Evolutionary conservation across 495 filamentous ascomycete genomes (phyloP).

Genomic region (Cudoniella acicularis): DNA sequence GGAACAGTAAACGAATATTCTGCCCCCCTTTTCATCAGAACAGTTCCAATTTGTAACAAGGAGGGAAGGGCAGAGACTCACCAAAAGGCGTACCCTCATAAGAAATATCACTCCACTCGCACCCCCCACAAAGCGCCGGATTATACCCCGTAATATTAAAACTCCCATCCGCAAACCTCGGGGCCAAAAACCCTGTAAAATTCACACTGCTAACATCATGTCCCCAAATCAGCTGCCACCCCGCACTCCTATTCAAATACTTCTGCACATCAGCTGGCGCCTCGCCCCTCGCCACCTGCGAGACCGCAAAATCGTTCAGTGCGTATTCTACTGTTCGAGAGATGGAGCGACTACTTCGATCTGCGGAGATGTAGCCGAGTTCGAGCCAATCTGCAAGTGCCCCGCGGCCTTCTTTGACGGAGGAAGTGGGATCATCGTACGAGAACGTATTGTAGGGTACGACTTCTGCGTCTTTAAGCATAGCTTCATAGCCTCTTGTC

Average conservation of each 20-base stretch:
- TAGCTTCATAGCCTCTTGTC: slow-evolving; percentile 64
- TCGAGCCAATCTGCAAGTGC: slow-evolving; percentile 64
- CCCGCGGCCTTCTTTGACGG: slow-evolving; percentile 58
- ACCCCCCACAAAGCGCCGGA: slow-evolving; percentile 52
- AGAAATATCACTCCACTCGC: slow-evolving; percentile 56
- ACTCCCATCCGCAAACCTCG: slow-evolving; percentile 58
- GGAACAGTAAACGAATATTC: slow-evolving; percentile 63
- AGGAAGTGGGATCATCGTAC: slow-evolving; percentile 47
- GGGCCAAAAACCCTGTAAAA: slow-evolving; percentile 66
- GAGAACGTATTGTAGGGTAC: slow-evolving; percentile 47
- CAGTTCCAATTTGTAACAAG: neutral
- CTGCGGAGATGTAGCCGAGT: slow-evolving; percentile 53
- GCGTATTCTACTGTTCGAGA: slow-evolving; percentile 72
- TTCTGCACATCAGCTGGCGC: slow-evolving; percentile 51
- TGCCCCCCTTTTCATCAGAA: neutral
- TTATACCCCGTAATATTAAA: slow-evolving; percentile 41
- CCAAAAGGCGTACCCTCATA: slow-evolving; percentile 67
- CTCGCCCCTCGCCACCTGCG: slow-evolving; percentile 54
- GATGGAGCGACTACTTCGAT: slow-evolving; percentile 53
- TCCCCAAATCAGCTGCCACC: slow-evolving; percentile 52
- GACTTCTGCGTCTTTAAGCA: slow-evolving; percentile 70
- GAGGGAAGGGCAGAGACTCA: neutral
- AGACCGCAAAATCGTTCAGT: slow-evolving; percentile 72
- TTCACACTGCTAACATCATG: slow-evolving; percentile 56
- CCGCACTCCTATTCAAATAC: slow-evolving; percentile 61